Conservation (phyloP, 2,329 filamentous ascomycete genomes). For the Grosmannia serpens region DNA sequence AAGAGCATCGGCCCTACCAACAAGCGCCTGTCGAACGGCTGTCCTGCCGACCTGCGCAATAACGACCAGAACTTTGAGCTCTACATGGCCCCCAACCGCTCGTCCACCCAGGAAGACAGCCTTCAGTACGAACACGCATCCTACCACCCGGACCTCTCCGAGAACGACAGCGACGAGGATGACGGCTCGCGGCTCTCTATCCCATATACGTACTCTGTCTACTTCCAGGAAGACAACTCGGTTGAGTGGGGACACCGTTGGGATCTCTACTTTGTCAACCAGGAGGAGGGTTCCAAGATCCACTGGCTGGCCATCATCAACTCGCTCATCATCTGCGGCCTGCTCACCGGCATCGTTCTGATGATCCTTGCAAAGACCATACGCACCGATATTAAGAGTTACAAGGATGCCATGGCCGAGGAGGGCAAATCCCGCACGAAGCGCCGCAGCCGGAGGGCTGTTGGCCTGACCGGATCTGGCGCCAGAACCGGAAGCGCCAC, state of each 20-base stretch:
- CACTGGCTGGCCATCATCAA: conserved; percentile 87
- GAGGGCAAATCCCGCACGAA: conserved; percentile 51
- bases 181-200: conserved; percentile 58
- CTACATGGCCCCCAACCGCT: conserved; percentile 51
- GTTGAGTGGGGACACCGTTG: conserved; percentile 77
- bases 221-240: conserved; percentile 71
- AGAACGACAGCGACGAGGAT: conserved; percentile 44
- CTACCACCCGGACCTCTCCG: conserved; percentile 43
- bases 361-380: conserved; percentile 74
- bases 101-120: conserved; percentile 30
- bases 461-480: conserved; percentile 15
- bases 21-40: conserved; percentile 51
- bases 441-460: conserved; percentile 26
- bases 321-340: conserved; percentile 69
- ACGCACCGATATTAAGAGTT: conserved; percentile 64
- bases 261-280: conserved; percentile 84
- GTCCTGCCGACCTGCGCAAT: conserved; percentile 54
- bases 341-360: conserved; percentile 67
- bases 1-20: conserved; percentile 61
- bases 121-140: conserved; percentile 46
- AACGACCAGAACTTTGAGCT: conserved; percentile 57
- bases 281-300: conserved; percentile 68
- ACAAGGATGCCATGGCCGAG: conserved; percentile 54
- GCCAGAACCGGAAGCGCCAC: conserved; percentile 21
- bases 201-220: conserved; percentile 81